phyloP scores from a whole-genome alignment of 345 rosid genomes.

The Melaleuca quinquenervia region DNA sequence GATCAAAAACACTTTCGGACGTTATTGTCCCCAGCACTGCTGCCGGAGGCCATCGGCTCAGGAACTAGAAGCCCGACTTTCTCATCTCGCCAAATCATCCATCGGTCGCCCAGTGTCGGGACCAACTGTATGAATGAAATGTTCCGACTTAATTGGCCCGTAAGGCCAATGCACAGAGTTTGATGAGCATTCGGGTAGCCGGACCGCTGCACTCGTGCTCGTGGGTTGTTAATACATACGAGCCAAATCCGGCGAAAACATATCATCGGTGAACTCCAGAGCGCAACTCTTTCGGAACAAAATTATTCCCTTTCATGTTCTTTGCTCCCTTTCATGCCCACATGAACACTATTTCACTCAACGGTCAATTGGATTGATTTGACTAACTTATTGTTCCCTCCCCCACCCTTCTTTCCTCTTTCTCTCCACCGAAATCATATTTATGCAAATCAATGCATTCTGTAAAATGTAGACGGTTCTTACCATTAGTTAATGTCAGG shows the following conservation, averaged over 20 bases:
- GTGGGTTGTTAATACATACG: neutral
- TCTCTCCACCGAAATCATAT: neutral
- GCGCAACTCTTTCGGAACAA: neutral
- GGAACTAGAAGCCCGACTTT: neutral
- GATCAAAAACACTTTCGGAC: too few species aligned
- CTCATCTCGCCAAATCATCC: neutral
- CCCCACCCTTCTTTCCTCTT: neutral
- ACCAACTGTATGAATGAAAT: neutral
- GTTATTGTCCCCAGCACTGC: too few species aligned
- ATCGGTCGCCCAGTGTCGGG: neutral
- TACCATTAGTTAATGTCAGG: neutral
- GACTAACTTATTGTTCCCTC: neutral
- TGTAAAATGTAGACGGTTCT: neutral
- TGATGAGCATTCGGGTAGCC: accelerated
- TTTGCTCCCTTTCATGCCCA: neutral
- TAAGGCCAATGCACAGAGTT: accelerated
- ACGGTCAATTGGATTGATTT: neutral
- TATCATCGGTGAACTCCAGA: neutral
- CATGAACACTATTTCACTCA: neutral
- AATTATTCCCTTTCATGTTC: neutral
- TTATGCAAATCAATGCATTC: neutral
- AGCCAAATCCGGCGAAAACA: neutral
- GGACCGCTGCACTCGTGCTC: accelerated
- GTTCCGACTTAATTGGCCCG: accelerated
- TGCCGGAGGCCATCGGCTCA: neutral